Conservation (phyloP, 352 stramenopile genomes). For the Globisporangium cederbergense region DNA sequence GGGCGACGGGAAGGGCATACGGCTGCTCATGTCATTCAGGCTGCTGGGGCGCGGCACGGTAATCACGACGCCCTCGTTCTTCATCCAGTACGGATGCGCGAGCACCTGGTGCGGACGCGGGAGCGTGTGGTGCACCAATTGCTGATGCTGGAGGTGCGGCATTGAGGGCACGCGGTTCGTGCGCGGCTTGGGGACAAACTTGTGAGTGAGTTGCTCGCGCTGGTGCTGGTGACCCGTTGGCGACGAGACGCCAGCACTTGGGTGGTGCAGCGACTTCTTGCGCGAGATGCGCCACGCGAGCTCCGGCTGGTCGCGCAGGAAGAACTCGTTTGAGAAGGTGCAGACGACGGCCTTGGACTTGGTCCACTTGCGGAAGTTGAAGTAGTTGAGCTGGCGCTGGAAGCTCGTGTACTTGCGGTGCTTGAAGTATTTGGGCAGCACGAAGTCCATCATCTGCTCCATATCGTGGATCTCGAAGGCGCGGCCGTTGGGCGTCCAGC, state of each 20-base stretch:
- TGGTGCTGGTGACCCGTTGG: background rate
- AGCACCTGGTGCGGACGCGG: conserved; percentile 3
- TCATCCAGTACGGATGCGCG: conserved; percentile 15
- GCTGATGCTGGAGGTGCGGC: background rate
- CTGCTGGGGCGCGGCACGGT: conserved; percentile 25
- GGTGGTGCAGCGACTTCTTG: conserved; percentile 47
- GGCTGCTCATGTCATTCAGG: conserved; percentile 8
- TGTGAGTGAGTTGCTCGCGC: conserved; percentile 5
- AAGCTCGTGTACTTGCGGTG: conserved; percentile 93
- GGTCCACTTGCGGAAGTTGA: conserved; percentile 91
- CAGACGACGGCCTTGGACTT: conserved; percentile 76
- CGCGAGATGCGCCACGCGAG: conserved; percentile 63
- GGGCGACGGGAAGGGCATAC: conserved; percentile 20
- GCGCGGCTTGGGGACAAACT: conserved; percentile 7
- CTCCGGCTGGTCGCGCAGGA: conserved; percentile 63
- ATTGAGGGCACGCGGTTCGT: conserved; percentile 6
- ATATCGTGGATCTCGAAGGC: conserved; percentile 80
- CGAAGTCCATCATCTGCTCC: conserved; percentile 71
- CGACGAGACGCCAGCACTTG: conserved; percentile 6
- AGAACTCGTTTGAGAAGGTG: conserved; percentile 78
- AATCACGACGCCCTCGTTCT: conserved; percentile 21
- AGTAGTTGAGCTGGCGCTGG: conserved; percentile 94
- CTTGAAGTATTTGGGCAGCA: conserved; percentile 94
- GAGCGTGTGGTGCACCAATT: background rate
- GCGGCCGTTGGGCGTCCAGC: conserved; percentile 59